Conservation (phyloP, 306 rosid species). For the Cucurbita maxima region DNA sequence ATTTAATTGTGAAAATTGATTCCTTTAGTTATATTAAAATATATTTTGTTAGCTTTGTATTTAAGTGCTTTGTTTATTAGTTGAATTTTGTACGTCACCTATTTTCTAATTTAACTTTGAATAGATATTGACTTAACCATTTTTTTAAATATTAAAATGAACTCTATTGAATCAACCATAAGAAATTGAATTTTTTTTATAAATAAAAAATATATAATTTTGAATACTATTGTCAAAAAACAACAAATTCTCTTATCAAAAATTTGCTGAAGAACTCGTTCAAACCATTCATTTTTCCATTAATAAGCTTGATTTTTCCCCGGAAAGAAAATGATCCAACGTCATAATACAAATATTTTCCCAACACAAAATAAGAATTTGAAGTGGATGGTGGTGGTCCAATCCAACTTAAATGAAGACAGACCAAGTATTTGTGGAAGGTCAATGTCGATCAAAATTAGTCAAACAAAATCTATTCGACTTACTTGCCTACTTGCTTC, state of each 20-base stretch:
- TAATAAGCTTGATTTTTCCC: background rate
- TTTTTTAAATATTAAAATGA: too few species aligned
- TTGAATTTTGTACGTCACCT: too few species aligned
- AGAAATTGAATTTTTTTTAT: too few species aligned
- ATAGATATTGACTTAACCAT: too few species aligned
- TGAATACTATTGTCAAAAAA: too few species aligned
- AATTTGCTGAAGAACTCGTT: background rate
- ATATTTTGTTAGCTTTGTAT: too few species aligned
- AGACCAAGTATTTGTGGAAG: background rate
- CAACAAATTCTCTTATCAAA: background rate
- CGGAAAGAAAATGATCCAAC: background rate
- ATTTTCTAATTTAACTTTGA: too few species aligned
- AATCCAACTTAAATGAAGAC: background rate
- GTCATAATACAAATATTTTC: background rate
- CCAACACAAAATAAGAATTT: background rate
- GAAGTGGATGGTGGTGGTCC: background rate
- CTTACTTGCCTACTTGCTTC: background rate
- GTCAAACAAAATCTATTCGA: background rate
- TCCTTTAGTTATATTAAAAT: too few species aligned
- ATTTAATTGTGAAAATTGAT: too few species aligned
- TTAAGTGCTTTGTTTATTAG: too few species aligned
- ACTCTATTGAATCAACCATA: too few species aligned
- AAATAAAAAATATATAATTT: too few species aligned
- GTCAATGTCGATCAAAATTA: background rate
- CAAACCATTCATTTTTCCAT: background rate